These are phyloP conservation scores for Trichoderma koningii DNA, from an alignment of 2,329 filamentous ascomycete genomes.

Conservation along the genomic window DNA sequence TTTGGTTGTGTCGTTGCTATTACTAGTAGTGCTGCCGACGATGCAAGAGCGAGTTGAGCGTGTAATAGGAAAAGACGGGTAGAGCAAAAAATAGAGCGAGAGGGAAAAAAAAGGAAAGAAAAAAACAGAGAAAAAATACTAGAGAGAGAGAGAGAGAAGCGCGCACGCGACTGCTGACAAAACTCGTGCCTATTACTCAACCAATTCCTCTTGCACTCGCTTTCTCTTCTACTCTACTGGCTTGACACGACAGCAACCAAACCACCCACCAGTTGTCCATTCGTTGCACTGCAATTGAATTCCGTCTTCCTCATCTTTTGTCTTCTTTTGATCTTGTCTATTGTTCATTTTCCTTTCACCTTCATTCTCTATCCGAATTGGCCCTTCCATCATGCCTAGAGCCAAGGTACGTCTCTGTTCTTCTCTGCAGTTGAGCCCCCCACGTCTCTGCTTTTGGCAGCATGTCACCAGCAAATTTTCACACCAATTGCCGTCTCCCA, in stretches of 20 bases:
- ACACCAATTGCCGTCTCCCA: neutral
- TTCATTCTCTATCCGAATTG: neutral
- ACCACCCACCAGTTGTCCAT: neutral
- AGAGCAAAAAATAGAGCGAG: too few species aligned
- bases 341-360: neutral
- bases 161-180: conserved; percentile 26
- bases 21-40: conserved; percentile 3
- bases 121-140: neutral
- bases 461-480: conserved; percentile 25
- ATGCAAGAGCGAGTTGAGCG: neutral
- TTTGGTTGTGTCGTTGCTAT: neutral
- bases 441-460: conserved; percentile 16
- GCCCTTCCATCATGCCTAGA: conserved; percentile 30
- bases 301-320: neutral
- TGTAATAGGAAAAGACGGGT: neutral
- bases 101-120: too few species aligned
- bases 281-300: neutral
- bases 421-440: conserved; percentile 10
- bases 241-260: too few species aligned
- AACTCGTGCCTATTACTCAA: conserved; percentile 10
- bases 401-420: conserved; percentile 30
- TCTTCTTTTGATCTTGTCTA: neutral
- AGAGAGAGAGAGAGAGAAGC: neutral
- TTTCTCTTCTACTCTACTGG: neutral
- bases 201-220: neutral